Percentiles rank a stretch among this genome's conserved stretches.
phyloP scores from a whole-genome alignment of 2,329 filamentous ascomycete genomes.

The Xylaria sp. region DNA sequence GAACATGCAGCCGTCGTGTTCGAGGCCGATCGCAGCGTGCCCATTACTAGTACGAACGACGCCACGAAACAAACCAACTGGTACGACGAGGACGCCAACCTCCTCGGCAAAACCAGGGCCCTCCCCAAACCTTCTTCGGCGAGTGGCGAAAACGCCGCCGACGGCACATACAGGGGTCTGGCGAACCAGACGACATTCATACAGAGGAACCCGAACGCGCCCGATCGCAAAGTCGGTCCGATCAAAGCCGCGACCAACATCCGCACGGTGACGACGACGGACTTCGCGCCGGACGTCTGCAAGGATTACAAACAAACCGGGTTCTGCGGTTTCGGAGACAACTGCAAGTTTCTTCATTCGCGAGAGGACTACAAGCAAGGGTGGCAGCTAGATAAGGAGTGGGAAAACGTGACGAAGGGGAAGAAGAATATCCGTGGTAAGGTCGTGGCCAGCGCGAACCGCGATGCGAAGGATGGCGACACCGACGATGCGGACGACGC shows the following conservation, averaged over 20 bases:
- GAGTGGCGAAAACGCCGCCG: constrained; percentile 51
- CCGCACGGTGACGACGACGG: constrained; percentile 87
- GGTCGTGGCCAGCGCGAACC: constrained; percentile 69
- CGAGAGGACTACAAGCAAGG: constrained; percentile 87
- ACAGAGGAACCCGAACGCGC: constrained; percentile 81
- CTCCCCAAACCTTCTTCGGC: constrained; percentile 46
- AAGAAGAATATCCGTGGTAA: constrained; percentile 72
- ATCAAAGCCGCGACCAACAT: constrained; percentile 91
- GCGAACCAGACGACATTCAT: constrained; percentile 80
- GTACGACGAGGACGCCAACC: constrained; percentile 80
- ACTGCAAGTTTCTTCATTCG: constrained; percentile 83
- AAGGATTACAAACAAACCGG: constrained; percentile 92
- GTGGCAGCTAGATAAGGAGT: constrained; percentile 94
- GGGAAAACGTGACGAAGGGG: constrained; percentile 85
- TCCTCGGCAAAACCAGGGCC: constrained; percentile 67
- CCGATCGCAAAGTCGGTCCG: constrained; percentile 78
- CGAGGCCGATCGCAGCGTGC: constrained; percentile 69
- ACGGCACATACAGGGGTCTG: constrained; percentile 81
- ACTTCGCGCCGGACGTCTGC: constrained; percentile 93
- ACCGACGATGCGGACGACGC: constrained; percentile 72
- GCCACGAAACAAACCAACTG: constrained; percentile 91
- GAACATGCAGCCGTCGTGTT: constrained; percentile 65
- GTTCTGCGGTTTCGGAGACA: constrained; percentile 77
- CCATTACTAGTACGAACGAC: constrained; percentile 78
- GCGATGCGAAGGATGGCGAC: constrained; percentile 54